A percentile compares a stretch with the other conserved stretches of the same genome.
phyloP scores from a whole-genome alignment of 495 filamentous ascomycete genomes.

The Acidomyces sp. region DNA sequence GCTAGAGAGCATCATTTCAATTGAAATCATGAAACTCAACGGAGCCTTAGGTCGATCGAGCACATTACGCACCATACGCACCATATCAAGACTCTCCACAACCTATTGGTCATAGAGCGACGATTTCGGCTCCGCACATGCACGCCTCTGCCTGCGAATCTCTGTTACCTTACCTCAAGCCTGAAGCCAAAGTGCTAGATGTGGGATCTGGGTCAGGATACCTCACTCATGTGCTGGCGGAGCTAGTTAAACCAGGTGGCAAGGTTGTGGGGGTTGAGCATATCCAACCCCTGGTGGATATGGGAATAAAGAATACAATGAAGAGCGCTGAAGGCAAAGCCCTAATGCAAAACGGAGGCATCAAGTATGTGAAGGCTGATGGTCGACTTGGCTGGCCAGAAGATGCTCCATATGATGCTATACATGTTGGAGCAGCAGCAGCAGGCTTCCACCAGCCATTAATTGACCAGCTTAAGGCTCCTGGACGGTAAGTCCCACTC shows the following conservation, averaged over 20 bases:
- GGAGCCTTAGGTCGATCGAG: constrained; percentile 64
- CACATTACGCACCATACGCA: constrained; percentile 53
- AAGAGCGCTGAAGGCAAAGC: constrained; percentile 54
- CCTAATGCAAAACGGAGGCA: constrained; percentile 47
- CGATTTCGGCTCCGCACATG: constrained; percentile 96
- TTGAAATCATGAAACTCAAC: constrained; percentile 1
- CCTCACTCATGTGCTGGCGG: constrained; percentile 76
- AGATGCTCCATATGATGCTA: constrained; percentile 64
- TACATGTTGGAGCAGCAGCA: constrained; percentile 90
- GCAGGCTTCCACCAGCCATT: constrained; percentile 56
- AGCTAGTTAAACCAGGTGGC: constrained; percentile 52
- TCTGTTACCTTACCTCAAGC: constrained; percentile 39
- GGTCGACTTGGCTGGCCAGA: constrained; percentile 56
- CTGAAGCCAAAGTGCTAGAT: constrained; percentile 56
- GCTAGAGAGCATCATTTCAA: constrained; percentile 9
- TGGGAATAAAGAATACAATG: constrained; percentile 59
- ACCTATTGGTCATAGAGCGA: constrained; percentile 71
- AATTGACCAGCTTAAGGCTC: constrained; percentile 63
- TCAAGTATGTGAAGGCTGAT: constrained; percentile 67
- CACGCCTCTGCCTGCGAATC: constrained; percentile 53
- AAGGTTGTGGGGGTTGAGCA: constrained; percentile 78
- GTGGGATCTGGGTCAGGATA: constrained; percentile 88
- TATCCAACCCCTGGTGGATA: constrained; percentile 60
- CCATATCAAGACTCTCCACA: constrained; percentile 89
- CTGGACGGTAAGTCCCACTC: constrained; percentile 46